phyloP scores from a whole-genome alignment of 768 basidiomycete genomes.

The Boletus sensibilis region DNA sequence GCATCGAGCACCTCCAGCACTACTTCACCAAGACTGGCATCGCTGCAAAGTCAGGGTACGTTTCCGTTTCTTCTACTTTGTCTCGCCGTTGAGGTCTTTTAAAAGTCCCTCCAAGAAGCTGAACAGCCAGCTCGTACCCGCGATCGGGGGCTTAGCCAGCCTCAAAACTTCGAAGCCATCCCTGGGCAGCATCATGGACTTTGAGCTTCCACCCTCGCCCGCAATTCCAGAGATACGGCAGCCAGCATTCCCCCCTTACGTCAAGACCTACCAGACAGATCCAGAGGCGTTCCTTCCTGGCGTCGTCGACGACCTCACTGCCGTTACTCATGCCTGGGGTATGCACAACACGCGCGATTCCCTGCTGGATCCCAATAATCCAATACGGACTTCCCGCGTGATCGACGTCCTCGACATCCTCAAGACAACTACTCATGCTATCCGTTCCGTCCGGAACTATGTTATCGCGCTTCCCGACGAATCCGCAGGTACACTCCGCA shows the following conservation, averaged over 20 bases:
- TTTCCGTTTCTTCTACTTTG: background rate
- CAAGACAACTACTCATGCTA: slow-evolving; percentile 75
- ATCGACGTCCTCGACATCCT: slow-evolving; percentile 67
- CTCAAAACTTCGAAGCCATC: slow-evolving; percentile 40
- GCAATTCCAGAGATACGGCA: slow-evolving; percentile 45
- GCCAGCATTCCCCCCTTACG: slow-evolving; percentile 49
- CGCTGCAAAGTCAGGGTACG: slow-evolving; percentile 68
- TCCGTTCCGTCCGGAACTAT: slow-evolving; percentile 83
- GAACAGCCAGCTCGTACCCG: slow-evolving; percentile 68
- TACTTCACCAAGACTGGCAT: slow-evolving; percentile 91
- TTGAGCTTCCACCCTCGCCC: slow-evolving; percentile 73
- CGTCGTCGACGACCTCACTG: slow-evolving; percentile 70
- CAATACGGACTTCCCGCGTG: slow-evolving; percentile 25
- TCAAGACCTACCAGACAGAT: slow-evolving; percentile 69
- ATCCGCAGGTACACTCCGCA: slow-evolving; percentile 51
- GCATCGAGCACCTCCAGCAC: slow-evolving; percentile 93
- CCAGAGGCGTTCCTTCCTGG: slow-evolving; percentile 76
- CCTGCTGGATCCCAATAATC: slow-evolving; percentile 15
- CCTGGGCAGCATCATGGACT: slow-evolving; percentile 43
- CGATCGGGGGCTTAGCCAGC: slow-evolving; percentile 61
- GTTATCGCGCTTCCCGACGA: slow-evolving; percentile 80
- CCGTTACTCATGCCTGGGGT: slow-evolving; percentile 63
- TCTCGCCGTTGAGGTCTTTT: slow-evolving; percentile 9
- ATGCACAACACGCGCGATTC: slow-evolving; percentile 34
- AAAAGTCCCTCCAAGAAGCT: slow-evolving; percentile 47